Evolutionary conservation across 306 rosid species (phyloP), one percentile per base, ranked within the genome.

Genomic region (Pterocarpus santalinus): DNA sequence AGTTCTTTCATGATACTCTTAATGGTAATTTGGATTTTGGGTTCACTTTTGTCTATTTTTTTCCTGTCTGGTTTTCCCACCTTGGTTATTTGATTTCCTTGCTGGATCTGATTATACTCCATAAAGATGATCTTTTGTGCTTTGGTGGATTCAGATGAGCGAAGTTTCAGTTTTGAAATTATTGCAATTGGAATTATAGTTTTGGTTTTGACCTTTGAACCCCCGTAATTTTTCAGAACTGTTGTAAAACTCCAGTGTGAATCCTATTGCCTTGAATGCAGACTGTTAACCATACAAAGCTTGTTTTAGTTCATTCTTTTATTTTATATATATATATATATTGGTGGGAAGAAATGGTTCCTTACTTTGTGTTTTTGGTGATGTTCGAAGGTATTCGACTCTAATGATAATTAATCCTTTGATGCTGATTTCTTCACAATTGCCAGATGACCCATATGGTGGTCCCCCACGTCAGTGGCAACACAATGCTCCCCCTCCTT

Each of bases 401-500:
- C 12, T 33, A 62, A 38, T 41, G 33, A 75, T 77, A n/a, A 75
- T 77, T 52, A 77, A 17, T 56, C 44, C 56, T 64, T 58, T 86
- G 78, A 58, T 39, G 55, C 73, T 79, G 15, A 72, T 66, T 66
- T 72, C 36, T 74, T 81, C 65, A 30, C 61, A 28, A 78, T 86
- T 86, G 39, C 30, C 90, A 95, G 99, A 73, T 82, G 90, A 85
- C 53, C 28, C 28, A 22, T 91, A 93, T 39, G 92, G 92, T 12
- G 94, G 88, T 57, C 92, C 88, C 2, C 94, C 87, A 6, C 84
- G 66, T 10, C 89, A 83, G 2, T 86, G 97, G 95, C 94, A 89
- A 28, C 87, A 89, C n/a, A 86, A 90, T 87, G 85, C 91, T 33
- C 92, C 91, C 4, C 95, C 93, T 68, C 97, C 98, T 17, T n/a